Conservation (phyloP, 164 flowering plant species). For the Piper longum region DNA sequence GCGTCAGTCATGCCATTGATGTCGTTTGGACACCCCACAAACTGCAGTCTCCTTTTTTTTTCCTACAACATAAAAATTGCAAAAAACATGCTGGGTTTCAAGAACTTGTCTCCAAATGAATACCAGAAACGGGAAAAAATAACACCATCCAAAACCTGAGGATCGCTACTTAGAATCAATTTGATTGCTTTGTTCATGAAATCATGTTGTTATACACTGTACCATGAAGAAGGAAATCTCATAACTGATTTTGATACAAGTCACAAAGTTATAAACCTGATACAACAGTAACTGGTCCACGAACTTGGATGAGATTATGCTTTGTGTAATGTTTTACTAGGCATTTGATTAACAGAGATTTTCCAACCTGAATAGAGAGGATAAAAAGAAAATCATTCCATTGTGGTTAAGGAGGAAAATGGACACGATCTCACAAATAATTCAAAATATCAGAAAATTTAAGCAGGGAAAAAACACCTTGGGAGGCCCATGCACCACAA, state of each 20-base stretch:
- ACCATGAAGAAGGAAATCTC: too few relatives aligned
- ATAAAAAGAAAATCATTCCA: neutral
- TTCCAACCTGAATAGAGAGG: constrained; percentile 54
- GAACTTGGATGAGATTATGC: constrained; percentile 77
- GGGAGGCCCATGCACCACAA: constrained; percentile 95
- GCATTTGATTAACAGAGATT: constrained; percentile 72
- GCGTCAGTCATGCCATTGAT: constrained; percentile 95
- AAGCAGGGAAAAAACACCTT: constrained; percentile 25
- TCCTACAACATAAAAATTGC: constrained; percentile 23
- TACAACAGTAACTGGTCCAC: constrained; percentile 85
- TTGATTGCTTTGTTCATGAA: too few relatives aligned
- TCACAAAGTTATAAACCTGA: constrained; percentile 36
- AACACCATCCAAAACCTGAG: too few relatives aligned
- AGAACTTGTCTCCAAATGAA: neutral
- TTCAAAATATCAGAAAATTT: neutral
- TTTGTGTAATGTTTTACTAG: constrained; percentile 85
- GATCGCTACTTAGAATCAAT: too few relatives aligned
- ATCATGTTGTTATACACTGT: too few relatives aligned
- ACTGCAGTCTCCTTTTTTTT: constrained; percentile 76
- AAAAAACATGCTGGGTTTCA: neutral
- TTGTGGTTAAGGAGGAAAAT: neutral
- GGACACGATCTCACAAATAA: neutral
- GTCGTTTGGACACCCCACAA: constrained; percentile 98
- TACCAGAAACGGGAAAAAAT: neutral
- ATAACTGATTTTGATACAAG: neutral